Conservation (phyloP, 2,329 filamentous ascomycete genomes). For the Onygenales sp. region DNA sequence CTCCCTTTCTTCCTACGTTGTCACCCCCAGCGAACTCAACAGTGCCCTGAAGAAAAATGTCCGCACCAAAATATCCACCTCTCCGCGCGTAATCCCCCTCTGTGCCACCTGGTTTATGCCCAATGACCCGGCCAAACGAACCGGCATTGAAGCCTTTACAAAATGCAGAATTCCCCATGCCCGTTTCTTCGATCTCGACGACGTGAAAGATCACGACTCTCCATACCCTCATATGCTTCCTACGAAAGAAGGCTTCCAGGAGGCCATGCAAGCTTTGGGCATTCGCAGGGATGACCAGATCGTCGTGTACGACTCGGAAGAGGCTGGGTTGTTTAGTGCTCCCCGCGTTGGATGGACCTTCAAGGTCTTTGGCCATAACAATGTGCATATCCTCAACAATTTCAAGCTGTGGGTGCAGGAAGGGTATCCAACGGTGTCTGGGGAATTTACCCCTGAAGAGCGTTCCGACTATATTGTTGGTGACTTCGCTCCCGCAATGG, state of each 20-base stretch:
- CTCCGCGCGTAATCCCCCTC: constrained; percentile 75
- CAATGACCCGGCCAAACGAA: constrained; percentile 66
- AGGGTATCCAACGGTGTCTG: constrained; percentile 72
- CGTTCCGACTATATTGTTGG: constrained; percentile 37
- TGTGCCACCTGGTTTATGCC: constrained; percentile 96
- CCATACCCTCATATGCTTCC: constrained; percentile 97
- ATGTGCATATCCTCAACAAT: constrained; percentile 89
- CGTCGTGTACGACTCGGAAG: constrained; percentile 87
- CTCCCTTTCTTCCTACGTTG: constrained; percentile 69
- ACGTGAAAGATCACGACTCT: constrained; percentile 74
- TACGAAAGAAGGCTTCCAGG: constrained; percentile 66
- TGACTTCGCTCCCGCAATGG: constrained; percentile 54
- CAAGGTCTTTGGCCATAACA: constrained; percentile 76
- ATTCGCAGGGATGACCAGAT: constrained; percentile 80
- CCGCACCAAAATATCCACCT: constrained; percentile 66
- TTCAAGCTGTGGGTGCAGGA: constrained; percentile 89
- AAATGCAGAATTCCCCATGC: constrained; percentile 78
- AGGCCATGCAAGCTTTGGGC: constrained; percentile 80
- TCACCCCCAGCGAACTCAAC: constrained; percentile 73
- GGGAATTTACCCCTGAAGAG: constrained; percentile 35
- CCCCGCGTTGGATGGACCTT: constrained; percentile 92
- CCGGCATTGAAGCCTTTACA: constrained; percentile 70
- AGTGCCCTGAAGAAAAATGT: constrained; percentile 76
- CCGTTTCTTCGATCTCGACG: constrained; percentile 94
- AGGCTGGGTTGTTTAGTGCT: constrained; percentile 88